phyloP scores from a whole-genome alignment of 2,329 filamentous ascomycete genomes.

The Sporothrix curviconia region DNA sequence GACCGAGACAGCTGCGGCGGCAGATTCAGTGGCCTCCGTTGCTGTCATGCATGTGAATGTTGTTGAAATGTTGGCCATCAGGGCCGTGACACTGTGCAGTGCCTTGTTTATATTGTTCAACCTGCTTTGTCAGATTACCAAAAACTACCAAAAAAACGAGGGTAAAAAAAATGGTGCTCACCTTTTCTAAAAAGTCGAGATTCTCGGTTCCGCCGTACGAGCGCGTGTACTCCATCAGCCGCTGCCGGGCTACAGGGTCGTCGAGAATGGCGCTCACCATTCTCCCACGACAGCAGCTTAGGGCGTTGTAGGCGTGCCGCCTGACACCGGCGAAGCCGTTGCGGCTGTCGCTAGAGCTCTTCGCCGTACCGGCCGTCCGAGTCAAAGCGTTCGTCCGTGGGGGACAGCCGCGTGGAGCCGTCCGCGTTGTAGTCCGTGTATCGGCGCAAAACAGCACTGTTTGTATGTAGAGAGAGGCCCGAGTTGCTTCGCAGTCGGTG shows the following conservation, averaged over 20 bases:
- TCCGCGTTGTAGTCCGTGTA: slow-evolving; percentile 41
- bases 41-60: slow-evolving; percentile 34
- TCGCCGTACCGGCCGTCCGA: slow-evolving; percentile 11
- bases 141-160: too few species aligned
- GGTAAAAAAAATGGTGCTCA: slow-evolving; percentile 24
- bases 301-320: slow-evolving; percentile 26
- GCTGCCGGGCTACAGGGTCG: slow-evolving; percentile 40
- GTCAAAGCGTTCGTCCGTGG: slow-evolving; percentile 18
- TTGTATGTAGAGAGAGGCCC: slow-evolving; percentile 39
- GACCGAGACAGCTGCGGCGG: slow-evolving; percentile 34
- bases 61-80: slow-evolving; percentile 32
- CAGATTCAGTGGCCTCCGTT: slow-evolving; percentile 36
- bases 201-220: slow-evolving; percentile 40
- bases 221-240: slow-evolving; percentile 45
- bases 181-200: slow-evolving; percentile 44
- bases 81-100: slow-evolving; percentile 33
- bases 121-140: slow-evolving; percentile 32
- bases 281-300: slow-evolving; percentile 45
- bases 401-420: slow-evolving; percentile 28
- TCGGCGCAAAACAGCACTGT: slow-evolving; percentile 37
- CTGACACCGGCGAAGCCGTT: not conserved
- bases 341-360: not conserved
- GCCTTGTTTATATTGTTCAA: slow-evolving; percentile 39
- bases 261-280: slow-evolving; percentile 45
- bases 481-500: slow-evolving; percentile 38